phyloP scores from a whole-genome alignment of 306 rosid genomes.

The Heteromeles arbutifolia region DNA sequence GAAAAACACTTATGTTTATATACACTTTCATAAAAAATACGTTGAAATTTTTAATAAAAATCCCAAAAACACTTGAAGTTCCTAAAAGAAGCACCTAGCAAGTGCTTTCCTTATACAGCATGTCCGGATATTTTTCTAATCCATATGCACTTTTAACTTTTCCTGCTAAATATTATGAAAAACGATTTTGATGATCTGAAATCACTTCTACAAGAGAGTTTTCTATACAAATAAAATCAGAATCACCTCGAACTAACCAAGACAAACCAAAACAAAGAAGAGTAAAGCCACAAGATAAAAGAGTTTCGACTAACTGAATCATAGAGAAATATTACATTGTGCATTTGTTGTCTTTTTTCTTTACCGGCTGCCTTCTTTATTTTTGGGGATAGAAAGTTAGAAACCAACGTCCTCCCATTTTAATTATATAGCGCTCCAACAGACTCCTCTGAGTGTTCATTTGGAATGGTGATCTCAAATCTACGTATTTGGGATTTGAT shows the following conservation, averaged over 20 bases:
- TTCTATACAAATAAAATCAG: no score
- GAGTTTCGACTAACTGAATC: neutral
- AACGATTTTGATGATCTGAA: no score
- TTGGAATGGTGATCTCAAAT: neutral
- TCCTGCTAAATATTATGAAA: neutral
- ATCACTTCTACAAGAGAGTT: neutral
- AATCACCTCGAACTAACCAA: neutral
- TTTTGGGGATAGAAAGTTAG: neutral
- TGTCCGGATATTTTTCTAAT: neutral
- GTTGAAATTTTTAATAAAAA: no score
- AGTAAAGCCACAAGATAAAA: neutral
- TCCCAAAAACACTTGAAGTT: no score
- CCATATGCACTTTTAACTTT: neutral
- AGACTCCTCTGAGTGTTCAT: neutral
- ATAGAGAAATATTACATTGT: neutral
- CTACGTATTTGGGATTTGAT: neutral
- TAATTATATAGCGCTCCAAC: neutral
- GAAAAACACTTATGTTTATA: no score
- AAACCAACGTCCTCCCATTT: neutral
- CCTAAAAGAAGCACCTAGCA: no score
- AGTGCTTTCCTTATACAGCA: no score
- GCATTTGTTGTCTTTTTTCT: neutral
- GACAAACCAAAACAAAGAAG: neutral
- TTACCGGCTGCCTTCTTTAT: neutral
- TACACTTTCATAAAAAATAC: no score